A percentile compares a stretch with the other conserved stretches of the same genome.
phyloP scores from a whole-genome alignment of 1,284 basidiomycete species.

The Puccinia novopanici region DNA sequence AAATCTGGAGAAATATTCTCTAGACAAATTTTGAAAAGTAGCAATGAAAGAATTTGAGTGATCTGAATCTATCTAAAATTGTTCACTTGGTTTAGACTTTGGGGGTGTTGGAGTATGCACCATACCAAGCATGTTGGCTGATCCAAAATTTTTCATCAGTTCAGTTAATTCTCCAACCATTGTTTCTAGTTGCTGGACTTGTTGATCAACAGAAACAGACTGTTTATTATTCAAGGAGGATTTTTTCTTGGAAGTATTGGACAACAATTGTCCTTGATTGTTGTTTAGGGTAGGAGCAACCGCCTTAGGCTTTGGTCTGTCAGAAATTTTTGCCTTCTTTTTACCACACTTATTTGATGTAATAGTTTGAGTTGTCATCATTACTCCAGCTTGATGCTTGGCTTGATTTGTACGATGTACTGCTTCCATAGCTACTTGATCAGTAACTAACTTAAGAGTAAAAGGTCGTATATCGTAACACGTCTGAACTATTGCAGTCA shows the following conservation, averaged over 20 bases:
- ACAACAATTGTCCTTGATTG: too few species aligned
- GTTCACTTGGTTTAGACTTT: not conserved
- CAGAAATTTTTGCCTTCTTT: not conserved
- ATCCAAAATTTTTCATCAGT: not conserved
- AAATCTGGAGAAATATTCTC: not conserved
- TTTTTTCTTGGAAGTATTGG: too few species aligned
- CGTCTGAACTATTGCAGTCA: too few species aligned
- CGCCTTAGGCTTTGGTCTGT: not conserved
- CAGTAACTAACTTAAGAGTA: not conserved
- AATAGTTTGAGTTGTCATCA: not conserved
- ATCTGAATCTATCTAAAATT: not conserved
- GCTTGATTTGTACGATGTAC: not conserved
- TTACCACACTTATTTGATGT: not conserved
- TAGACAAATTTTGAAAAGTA: not conserved
- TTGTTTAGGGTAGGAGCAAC: not conserved
- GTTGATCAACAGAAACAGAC: not conserved
- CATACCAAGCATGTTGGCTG: not conserved
- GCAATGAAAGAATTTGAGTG: too few species aligned
- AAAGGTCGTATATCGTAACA: not conserved
- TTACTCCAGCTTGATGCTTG: not conserved
- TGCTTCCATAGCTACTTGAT: not conserved
- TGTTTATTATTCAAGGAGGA: not conserved
- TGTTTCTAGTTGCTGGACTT: not conserved
- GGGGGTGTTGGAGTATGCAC: not conserved
- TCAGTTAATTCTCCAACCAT: not conserved